Base-by-base conservation (phyloP, 495 filamentous ascomycete species). In the Clohesyomyces aquaticus region DNA sequence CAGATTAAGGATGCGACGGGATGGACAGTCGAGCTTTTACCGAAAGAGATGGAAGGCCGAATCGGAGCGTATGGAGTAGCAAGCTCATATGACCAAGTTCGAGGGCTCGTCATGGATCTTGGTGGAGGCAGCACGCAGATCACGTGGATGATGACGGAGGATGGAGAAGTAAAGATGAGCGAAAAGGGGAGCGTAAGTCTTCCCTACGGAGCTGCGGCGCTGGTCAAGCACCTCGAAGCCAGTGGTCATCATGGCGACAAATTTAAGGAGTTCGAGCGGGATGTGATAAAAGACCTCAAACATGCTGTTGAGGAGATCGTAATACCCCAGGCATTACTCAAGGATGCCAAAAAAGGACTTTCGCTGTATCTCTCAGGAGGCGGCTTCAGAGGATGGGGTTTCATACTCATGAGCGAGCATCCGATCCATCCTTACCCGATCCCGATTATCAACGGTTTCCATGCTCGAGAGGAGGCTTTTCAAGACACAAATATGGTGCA, bases 81-180 rank as follows among this genome's bases (percentile, higher is more conserved):
- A 27, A 91, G 89, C 63, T 88, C 87, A 11, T 87, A 93, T 54
- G 76, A 77, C 8, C 71, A 81, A 27, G 85, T 91, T 3, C 75
- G 80, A 53, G 88, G 91, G 0, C 75, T 97, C 21, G 88, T 93
- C 21, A 88, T 97, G 75, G 93, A 97, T 71, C 82, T 97, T 0
- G 93, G 93, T 1, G 93, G 93, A 1, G 93, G 93, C 0, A 95
- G 91, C 67, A 90, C 91, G 55, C 93, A 97, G 76, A 86, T 96
- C 77, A 91, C 89, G 6, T 96, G 91, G 82, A 81, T 96, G 71
- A 78, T 86, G 50, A 85, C 87, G 0, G 72, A 77, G 14, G 63
- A 76, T 1, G 85, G 82, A 4, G 66, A 78, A 3, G 77, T 87
- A 3, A 67, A 77, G 11, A 85, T 84, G 68, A 79, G 80, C 29